Base-by-base conservation (phyloP, 1,284 basidiomycete genomes). In the Trametes versicolor region DNA sequence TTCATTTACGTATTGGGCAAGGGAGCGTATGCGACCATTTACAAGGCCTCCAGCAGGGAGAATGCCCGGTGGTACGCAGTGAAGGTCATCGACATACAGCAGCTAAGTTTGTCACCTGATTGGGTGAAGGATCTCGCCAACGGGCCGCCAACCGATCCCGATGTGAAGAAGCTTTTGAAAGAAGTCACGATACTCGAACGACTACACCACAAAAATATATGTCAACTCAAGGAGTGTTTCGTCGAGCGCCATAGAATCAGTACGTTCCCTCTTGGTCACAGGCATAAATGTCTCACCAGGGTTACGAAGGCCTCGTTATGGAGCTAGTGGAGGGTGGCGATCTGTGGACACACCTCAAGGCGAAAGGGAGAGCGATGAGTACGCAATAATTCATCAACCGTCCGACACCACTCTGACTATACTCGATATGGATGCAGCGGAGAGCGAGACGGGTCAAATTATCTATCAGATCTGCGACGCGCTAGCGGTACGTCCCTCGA, bases 171-270 rank as follows among this genome's bases (percentile, higher is more conserved):
- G 45, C 43, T 64, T 17, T 21, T 51, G 25, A 55, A 55, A 4
- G 95, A 97, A 77, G 91, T 96, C 53, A 81, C 82, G n/a, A 95
- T 97, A 65, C 85, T 95, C 75, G 83, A 90, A 71, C 79, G 79
- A 15, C 80, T 97, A 39, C 79, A 88, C 56, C 95, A 97, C 72
- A 86, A 85, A 2, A 93, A 95, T 72, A 93, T 97, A 41, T 95
- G 93, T 70, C 82, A 86, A 56, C 83, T 95, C 39, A 87, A 91
- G 62, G 92, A 96, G 68, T 87, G 87, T 21, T 96, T 91, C 70
- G 80, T 83, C 51, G 80, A 84, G 49, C 85, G 85, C 2, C 41
- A n/a, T 4, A 15, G 8, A 7, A 43, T 43, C 4, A n/a, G 41
- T 43, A 19, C 41, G 41, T 43, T n/a, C n/a, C n/a, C n/a, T n/a